Percentiles rank a stretch among this genome's conserved stretches.
Evolutionary conservation across 2,329 filamentous ascomycete species (phyloP).

Genomic region (Didymella keratinophila): DNA sequence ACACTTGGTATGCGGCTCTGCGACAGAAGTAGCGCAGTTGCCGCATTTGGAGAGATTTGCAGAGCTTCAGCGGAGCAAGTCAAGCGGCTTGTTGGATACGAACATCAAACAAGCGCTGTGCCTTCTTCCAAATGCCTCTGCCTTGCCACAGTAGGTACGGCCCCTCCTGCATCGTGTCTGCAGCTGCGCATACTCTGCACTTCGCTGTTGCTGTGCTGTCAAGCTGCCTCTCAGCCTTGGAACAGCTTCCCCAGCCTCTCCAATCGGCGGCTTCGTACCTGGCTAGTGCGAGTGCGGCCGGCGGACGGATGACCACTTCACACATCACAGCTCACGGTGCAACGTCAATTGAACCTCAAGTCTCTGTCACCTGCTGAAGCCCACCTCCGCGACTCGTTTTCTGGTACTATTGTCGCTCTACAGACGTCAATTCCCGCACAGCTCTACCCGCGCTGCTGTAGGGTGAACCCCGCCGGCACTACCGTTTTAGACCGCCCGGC

Average conservation of each 20-base stretch:
- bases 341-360: conserved; percentile 7
- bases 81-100: conserved; percentile 8
- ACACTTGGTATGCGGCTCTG: conserved; percentile 11
- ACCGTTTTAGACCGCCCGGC: conserved; percentile 33
- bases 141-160: not conserved
- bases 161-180: not conserved
- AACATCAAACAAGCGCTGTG: conserved; percentile 1
- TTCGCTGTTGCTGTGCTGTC: conserved; percentile 11
- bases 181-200: conserved; percentile 1
- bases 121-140: not conserved
- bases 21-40: conserved; percentile 21
- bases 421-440: conserved; percentile 11
- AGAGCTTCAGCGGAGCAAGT: conserved; percentile 22
- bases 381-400: conserved; percentile 5
- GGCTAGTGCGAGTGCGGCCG: conserved; percentile 8
- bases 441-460: conserved; percentile 20
- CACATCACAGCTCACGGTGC: conserved; percentile 5
- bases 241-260: conserved; percentile 19
- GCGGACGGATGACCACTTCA: conserved; percentile 5
- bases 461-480: conserved; percentile 37
- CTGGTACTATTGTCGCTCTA: not conserved
- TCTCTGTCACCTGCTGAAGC: conserved; percentile 4
- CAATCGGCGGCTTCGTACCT: conserved; percentile 11
- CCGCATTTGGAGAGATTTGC: conserved; percentile 27
- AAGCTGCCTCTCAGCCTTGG: conserved; percentile 18